Evolutionary conservation across 2,329 filamentous ascomycete genomes (phyloP).

Genomic region (Pseudogymnoascus sp.): DNA sequence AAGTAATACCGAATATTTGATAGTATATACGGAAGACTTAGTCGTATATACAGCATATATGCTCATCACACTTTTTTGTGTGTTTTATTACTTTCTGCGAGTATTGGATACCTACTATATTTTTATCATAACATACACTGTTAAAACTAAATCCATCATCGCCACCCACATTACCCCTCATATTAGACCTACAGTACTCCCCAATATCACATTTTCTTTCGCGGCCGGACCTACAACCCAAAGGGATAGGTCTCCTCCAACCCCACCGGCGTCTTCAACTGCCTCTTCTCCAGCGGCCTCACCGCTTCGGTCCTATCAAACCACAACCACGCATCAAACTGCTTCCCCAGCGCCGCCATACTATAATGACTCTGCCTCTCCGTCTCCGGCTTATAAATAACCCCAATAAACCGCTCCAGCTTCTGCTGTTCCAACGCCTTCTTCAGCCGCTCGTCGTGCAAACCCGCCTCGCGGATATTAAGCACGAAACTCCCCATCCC

Average conservation of each 20-base stretch:
- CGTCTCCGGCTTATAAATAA: conserved; percentile 35
- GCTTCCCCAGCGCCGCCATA: not conserved
- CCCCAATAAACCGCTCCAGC: conserved; percentile 45
- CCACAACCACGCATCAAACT: conserved; percentile 8
- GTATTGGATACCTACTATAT: too few species aligned
- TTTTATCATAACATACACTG: too few species aligned
- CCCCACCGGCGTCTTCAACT: conserved; percentile 4
- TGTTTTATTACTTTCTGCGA: too few species aligned
- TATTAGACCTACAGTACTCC: not conserved
- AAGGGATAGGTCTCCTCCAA: conserved; percentile 11
- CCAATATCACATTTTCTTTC: not conserved
- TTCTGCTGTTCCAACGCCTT: conserved; percentile 30
- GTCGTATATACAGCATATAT: too few species aligned
- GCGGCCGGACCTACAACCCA: not conserved
- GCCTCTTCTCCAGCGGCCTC: not conserved
- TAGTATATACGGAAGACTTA: not conserved
- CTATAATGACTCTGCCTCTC: conserved; percentile 9
- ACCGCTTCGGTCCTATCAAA: not conserved
- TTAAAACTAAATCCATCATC: too few species aligned
- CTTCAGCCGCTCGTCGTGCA: conserved; percentile 29
- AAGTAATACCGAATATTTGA: not conserved
- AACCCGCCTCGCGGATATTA: conserved; percentile 33
- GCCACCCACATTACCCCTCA: not conserved
- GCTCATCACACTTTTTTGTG: too few species aligned
- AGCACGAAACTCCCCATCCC: conserved; percentile 37